Percentiles rank a stretch among this genome's conserved stretches.
Evolutionary conservation across 805 yeast species (phyloP).

Genomic region (Pichia gijzeniarum): DNA sequence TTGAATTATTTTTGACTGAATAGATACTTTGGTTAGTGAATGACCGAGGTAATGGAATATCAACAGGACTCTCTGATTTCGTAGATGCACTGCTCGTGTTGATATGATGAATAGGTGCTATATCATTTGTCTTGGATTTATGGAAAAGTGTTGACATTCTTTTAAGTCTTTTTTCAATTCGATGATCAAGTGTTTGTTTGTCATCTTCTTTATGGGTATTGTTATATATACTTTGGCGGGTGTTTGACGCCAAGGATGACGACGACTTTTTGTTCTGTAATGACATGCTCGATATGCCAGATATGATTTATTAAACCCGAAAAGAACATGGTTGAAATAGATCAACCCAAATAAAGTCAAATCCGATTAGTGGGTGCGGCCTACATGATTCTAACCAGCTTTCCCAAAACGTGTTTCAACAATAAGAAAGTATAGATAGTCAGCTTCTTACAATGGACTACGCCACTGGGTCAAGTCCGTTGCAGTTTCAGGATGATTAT

Average conservation of each 20-base stretch:
- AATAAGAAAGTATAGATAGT: too few species aligned
- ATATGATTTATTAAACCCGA: not conserved
- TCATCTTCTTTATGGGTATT: not conserved
- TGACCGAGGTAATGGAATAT: conserved; percentile 5
- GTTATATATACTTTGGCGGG: not conserved
- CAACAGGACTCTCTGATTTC: not conserved
- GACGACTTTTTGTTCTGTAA: conserved; percentile 6
- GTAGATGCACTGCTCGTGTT: not conserved
- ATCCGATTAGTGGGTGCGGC: not conserved
- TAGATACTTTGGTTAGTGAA: conserved; percentile 3
- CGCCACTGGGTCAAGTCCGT: conserved; percentile 2
- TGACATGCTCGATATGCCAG: conserved; percentile 1
- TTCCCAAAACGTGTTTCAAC: not conserved
- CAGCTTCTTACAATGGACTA: not conserved
- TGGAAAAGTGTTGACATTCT: conserved; percentile 11
- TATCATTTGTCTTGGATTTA: conserved; percentile 3
- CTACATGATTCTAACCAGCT: too few species aligned
- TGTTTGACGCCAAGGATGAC: not conserved
- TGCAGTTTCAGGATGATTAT: conserved; percentile 9
- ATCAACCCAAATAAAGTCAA: not conserved
- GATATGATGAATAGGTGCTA: not conserved
- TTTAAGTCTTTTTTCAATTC: conserved; percentile 6
- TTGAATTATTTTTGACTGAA: conserved; percentile 11
- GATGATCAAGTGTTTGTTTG: not conserved
- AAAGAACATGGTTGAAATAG: not conserved